phyloP scores from a whole-genome alignment of 305 asterid genomes.

The Petunia hybrid region DNA sequence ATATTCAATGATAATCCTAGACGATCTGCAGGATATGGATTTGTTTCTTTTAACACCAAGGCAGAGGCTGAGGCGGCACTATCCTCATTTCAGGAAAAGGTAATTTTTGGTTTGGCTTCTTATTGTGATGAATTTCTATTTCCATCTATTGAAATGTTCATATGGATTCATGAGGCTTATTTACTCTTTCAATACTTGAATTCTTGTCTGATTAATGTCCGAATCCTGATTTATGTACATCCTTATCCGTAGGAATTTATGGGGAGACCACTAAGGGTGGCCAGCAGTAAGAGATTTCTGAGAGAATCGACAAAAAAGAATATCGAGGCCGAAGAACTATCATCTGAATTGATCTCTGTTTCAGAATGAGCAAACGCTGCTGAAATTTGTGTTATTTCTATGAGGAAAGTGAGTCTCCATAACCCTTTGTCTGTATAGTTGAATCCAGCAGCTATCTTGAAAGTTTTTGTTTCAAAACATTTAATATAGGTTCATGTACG shows the following conservation, averaged over 20 bases:
- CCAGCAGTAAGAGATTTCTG: constrained; percentile 68
- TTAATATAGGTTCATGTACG: background rate
- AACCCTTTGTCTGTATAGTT: constrained; percentile 33
- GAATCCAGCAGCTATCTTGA: background rate
- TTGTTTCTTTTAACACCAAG: constrained; percentile 80
- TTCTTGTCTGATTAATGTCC: background rate
- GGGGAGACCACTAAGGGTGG: constrained; percentile 80
- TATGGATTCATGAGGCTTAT: background rate
- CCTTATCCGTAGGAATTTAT: constrained; percentile 69
- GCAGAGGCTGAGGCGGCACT: constrained; percentile 79
- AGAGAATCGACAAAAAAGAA: constrained; percentile 67
- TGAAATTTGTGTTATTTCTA: constrained; percentile 39
- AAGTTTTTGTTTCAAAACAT: background rate
- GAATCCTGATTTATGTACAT: constrained; percentile 29
- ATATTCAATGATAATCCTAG: constrained; percentile 67
- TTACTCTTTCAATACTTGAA: background rate
- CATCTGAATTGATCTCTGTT: constrained; percentile 38
- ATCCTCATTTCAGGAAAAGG: constrained; percentile 73
- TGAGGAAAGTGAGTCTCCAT: constrained; percentile 41
- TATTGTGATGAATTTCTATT: constrained; percentile 1
- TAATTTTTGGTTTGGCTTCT: constrained; percentile 36
- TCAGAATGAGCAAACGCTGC: constrained; percentile 30
- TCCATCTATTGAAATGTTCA: background rate
- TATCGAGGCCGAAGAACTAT: constrained; percentile 50
- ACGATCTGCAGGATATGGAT: constrained; percentile 88